phyloP scores from a whole-genome alignment of 352 stramenopile genomes.

The Phytophthora ramorum region DNA sequence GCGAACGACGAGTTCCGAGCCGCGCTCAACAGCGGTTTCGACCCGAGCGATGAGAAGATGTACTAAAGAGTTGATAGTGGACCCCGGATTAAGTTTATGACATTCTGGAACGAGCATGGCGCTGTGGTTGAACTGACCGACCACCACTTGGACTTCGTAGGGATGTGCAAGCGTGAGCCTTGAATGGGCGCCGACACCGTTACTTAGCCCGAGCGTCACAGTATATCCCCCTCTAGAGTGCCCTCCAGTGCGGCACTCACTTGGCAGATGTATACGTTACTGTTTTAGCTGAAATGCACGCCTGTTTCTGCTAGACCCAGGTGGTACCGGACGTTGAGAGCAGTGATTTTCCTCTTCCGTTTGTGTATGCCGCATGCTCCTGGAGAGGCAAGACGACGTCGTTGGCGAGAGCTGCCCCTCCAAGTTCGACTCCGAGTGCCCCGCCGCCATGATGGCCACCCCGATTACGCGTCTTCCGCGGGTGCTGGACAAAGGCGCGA shows the following conservation, averaged over 20 bases:
- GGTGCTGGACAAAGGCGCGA: conserved; percentile 1
- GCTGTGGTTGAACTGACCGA: conserved; percentile 20
- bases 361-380: conserved; percentile 36
- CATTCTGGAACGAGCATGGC: conserved; percentile 1
- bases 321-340: no score
- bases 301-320: conserved; percentile 21
- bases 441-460: conserved; percentile 21
- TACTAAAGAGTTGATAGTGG: no score
- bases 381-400: conserved; percentile 43
- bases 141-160: conserved; percentile 4
- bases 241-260: background rate
- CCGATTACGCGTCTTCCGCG: conserved; percentile 4
- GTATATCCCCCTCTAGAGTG: conserved; percentile 11
- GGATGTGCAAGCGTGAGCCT: conserved; percentile 30
- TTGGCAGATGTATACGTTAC: conserved; percentile 14
- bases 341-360: conserved; percentile 19
- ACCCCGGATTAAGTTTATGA: no score
- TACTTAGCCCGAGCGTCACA: conserved; percentile 3
- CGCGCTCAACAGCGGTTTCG: conserved; percentile 89
- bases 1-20: conserved; percentile 89
- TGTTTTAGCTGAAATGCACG: conserved; percentile 17
- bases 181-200: background rate
- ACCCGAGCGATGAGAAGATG: conserved; percentile 90
- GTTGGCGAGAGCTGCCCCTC: conserved; percentile 41
- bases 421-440: conserved; percentile 29